Evolutionary conservation across 805 yeast species (phyloP).

Genomic region (Kodamaea lidongshanica): DNA sequence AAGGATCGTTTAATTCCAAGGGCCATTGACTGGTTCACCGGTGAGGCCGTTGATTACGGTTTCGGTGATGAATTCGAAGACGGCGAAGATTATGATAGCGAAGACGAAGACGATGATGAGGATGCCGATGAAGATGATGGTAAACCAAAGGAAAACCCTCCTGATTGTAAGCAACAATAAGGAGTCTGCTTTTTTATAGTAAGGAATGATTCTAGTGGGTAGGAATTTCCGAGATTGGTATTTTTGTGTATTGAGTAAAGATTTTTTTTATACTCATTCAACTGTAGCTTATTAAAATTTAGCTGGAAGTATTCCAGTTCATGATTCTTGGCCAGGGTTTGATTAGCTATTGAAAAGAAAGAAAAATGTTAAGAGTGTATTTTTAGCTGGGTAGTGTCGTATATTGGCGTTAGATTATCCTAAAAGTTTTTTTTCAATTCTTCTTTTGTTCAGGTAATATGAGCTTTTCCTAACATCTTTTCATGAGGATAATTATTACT

Average conservation of each 20-base stretch:
- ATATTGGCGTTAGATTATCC: no score
- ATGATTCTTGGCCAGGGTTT: no score
- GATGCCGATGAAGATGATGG: constrained; percentile 60
- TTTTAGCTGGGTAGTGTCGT: no score
- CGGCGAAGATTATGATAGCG: constrained; percentile 54
- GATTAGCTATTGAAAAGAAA: no score
- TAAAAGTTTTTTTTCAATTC: no score
- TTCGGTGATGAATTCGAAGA: constrained; percentile 54
- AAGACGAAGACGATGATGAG: constrained; percentile 57
- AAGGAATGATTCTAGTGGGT: constrained; percentile 3
- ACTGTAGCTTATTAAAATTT: no score
- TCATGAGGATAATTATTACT: no score
- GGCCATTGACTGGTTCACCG: constrained; percentile 98
- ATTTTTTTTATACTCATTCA: not conserved
- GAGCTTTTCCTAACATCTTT: no score
- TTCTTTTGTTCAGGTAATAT: no score
- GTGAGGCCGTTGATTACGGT: constrained; percentile 80
- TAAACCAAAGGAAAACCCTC: constrained; percentile 56
- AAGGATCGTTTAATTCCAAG: constrained; percentile 94
- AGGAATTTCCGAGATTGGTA: not conserved
- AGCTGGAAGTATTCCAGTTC: no score
- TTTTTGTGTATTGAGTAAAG: not conserved
- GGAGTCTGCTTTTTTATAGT: no score
- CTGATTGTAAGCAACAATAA: constrained; percentile 71
- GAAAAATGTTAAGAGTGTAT: no score